Conservation (phyloP, 2,329 filamentous ascomycete species). For the Stromatinia cepivora region DNA sequence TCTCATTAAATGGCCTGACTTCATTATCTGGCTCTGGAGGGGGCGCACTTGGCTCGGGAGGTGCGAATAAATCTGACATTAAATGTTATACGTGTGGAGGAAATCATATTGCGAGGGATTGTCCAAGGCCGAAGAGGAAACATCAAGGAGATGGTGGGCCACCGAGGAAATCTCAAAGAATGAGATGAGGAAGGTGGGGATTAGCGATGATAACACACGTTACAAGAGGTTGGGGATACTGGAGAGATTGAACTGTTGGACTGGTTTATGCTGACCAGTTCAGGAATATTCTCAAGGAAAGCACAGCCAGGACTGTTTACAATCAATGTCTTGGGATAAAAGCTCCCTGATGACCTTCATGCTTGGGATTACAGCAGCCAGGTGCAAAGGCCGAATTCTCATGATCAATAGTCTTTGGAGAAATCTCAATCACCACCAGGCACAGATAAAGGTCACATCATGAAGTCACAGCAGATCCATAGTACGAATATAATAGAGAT, state of each 20-base stretch:
- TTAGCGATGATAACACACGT: not conserved
- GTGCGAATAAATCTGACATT: constrained; percentile 32
- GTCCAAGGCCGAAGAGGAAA: constrained; percentile 46
- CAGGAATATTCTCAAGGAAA: not conserved
- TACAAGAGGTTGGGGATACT: not conserved
- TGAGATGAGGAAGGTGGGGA: constrained; percentile 19
- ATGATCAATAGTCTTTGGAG: not conserved
- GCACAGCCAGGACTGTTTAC: not conserved
- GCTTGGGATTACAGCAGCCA: not conserved
- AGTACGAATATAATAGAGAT: constrained; percentile 7
- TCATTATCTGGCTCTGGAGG: constrained; percentile 57
- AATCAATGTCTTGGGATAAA: not conserved
- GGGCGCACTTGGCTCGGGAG: constrained; percentile 26
- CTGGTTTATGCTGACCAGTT: not conserved
- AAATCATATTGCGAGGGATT: constrained; percentile 58
- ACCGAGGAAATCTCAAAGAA: constrained; percentile 24
- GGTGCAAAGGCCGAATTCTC: not conserved
- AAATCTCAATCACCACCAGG: not conserved
- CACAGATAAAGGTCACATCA: not conserved
- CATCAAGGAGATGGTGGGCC: constrained; percentile 33
- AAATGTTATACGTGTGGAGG: constrained; percentile 62
- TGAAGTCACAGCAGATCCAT: not conserved
- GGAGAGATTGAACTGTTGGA: not conserved
- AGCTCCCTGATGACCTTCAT: not conserved
- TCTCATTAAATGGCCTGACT: constrained; percentile 61